Base-by-base conservation (phyloP, 2,329 filamentous ascomycete genomes). In the Beauveria caledonica region DNA sequence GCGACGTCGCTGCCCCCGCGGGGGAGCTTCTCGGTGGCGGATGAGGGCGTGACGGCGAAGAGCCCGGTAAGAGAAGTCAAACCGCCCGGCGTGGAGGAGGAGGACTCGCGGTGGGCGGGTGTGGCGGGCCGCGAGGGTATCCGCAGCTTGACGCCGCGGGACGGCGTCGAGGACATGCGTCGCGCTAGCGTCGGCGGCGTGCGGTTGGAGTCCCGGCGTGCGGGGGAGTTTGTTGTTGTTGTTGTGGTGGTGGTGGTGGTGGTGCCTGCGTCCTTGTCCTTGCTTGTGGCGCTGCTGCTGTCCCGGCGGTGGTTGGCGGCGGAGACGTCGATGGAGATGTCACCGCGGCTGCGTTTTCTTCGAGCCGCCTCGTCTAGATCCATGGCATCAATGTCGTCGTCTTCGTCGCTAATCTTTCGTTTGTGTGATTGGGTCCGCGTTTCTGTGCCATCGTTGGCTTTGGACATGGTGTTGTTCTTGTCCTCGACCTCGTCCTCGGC, bases 111-210 rank as follows among this genome's bases (percentile, higher is more conserved):
- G 39, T 73, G 70, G 10, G 77, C 74, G 29, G 84, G 85, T 3
- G 85, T 87, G 3, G 85, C 84, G 2, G 85, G 84, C 42, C 85
- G 76, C 1, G 84, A 86, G 13, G 85, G 83, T 51, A 87, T 86
- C 65, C 83, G 78, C 42, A 87, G 78, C 71, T 86, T 84, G 54
- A 85, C 74, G 62, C 81, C 83, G 39, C 82, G 77, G 0, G 75
- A 76, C 0, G 80, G 82, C 5, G 81, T 81, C 11, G 75, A 74
- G 1, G 82, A 85, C 2, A 77, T 74, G 52, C 78, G 77, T 25
- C 81, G 77, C 17, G 70, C 68, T 52, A 79, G 66, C 3, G 72
- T 69, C 7, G 79, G 77, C 10, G 80, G 77, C n/a, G 75, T 76
- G 62, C 66, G 54, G 62, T 69, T 66, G 67, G 69, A 56, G 65